phyloP scores from a whole-genome alignment of 1,284 basidiomycete species.

The Ceratobasidium sp. region DNA sequence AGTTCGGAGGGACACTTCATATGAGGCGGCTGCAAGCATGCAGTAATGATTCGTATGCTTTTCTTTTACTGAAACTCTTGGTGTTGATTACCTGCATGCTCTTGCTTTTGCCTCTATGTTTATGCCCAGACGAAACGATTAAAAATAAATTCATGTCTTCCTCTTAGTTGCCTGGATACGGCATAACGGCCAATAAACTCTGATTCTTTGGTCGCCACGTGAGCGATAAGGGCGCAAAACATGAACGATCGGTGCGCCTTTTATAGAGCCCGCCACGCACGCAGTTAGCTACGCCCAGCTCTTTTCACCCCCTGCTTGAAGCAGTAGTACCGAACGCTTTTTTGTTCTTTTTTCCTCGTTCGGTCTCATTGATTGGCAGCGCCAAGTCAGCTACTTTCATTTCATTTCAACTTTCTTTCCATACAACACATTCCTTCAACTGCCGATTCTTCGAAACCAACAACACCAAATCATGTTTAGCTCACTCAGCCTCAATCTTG shows the following conservation, averaged over 20 bases:
- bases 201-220: slow-evolving; percentile 15
- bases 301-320: slow-evolving; percentile 28
- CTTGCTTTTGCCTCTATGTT: slow-evolving; percentile 6
- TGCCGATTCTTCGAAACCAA: too few species aligned
- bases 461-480: not conserved
- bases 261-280: slow-evolving; percentile 9
- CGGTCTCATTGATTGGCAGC: slow-evolving; percentile 1
- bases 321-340: slow-evolving; percentile 7
- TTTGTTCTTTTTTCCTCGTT: slow-evolving; percentile 6
- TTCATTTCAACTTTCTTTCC: not conserved
- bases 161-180: not conserved
- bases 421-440: too few species aligned
- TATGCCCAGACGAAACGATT: not conserved
- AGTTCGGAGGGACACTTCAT: slow-evolving; percentile 5
- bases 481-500: slow-evolving; percentile 19
- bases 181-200: not conserved
- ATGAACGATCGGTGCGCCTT: slow-evolving; percentile 1
- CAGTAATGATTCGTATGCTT: slow-evolving; percentile 35
- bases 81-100: slow-evolving; percentile 7
- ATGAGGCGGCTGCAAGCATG: not conserved
- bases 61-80: slow-evolving; percentile 22
- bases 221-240: not conserved
- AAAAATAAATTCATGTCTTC: slow-evolving; percentile 13
- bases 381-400: slow-evolving; percentile 21
- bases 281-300: not conserved